Percentiles rank a stretch among this genome's conserved stretches.
Conservation (phyloP, 805 yeast species). For the Blastobotrys robertii region DNA sequence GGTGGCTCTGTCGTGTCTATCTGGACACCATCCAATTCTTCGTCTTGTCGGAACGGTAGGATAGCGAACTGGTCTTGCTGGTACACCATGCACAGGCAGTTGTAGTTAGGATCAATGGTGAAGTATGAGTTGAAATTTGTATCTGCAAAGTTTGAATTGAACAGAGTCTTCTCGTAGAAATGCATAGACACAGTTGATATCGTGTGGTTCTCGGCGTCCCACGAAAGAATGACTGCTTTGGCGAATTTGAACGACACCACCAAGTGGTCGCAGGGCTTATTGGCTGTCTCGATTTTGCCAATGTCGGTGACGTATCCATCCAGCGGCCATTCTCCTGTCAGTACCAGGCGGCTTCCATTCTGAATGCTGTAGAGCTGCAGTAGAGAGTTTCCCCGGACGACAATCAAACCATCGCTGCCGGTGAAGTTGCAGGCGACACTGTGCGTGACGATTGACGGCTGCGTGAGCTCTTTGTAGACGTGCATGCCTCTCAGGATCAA, state of each 20-base stretch:
- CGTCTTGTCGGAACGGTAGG: constrained; percentile 46
- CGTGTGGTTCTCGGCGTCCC: constrained; percentile 46
- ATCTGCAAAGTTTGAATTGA: constrained; percentile 23
- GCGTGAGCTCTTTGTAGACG: constrained; percentile 65
- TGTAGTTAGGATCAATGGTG: constrained; percentile 50
- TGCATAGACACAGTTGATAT: constrained; percentile 75
- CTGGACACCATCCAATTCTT: constrained; percentile 9
- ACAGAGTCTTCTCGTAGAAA: constrained; percentile 65
- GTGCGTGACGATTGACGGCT: constrained; percentile 64
- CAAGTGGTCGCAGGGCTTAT: constrained; percentile 44
- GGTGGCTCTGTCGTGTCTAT: constrained; percentile 6
- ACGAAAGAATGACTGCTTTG: constrained; percentile 64
- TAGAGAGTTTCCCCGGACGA: constrained; percentile 55
- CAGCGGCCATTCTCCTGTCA: constrained; percentile 57
- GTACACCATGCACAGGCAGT: constrained; percentile 43
- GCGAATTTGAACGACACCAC: constrained; percentile 63
- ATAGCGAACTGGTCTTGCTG: constrained; percentile 57
- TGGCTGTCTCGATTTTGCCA: constrained; percentile 37
- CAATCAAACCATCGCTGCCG: constrained; percentile 36
- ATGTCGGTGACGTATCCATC: constrained; percentile 62
- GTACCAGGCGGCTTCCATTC: constrained; percentile 26
- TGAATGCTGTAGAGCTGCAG: constrained; percentile 49
- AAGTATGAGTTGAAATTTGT: constrained; percentile 34
- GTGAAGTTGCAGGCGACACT: constrained; percentile 36
- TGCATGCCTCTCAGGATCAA: constrained; percentile 41